These are phyloP conservation scores for Sarocladiaceae sp. DNA, from an alignment of 2,329 filamentous ascomycete species.

Conservation along the genomic window DNA sequence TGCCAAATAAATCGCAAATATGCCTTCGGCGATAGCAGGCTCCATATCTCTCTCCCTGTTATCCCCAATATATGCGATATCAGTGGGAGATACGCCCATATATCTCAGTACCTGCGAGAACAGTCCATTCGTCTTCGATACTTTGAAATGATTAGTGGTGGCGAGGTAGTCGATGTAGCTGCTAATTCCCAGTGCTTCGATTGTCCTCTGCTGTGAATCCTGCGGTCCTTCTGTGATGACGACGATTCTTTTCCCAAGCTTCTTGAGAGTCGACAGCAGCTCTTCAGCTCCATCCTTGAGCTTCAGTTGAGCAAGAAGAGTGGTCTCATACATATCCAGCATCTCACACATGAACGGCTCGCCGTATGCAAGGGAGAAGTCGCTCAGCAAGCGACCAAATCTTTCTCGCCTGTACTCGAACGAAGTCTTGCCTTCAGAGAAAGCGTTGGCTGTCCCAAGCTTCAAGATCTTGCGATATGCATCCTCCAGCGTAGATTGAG, in stretches of 20 bases:
- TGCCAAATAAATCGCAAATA: slow-evolving; percentile 23
- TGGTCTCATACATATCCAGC: slow-evolving; percentile 24
- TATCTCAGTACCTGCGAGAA: slow-evolving; percentile 22
- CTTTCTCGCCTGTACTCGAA: slow-evolving; percentile 36
- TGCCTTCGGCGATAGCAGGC: slow-evolving; percentile 22
- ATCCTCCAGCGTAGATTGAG: slow-evolving; percentile 14
- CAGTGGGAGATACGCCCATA: slow-evolving; percentile 17
- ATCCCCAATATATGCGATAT: slow-evolving; percentile 26
- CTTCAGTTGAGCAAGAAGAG: slow-evolving; percentile 22
- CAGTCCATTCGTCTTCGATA: slow-evolving; percentile 22
- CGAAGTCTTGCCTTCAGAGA: slow-evolving; percentile 39
- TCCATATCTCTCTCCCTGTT: slow-evolving; percentile 22
- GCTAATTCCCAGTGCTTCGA: slow-evolving; percentile 22
- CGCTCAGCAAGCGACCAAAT: slow-evolving; percentile 27
- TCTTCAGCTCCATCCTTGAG: slow-evolving; percentile 32
- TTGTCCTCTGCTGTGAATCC: slow-evolving; percentile 41
- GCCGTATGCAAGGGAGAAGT: neutral
- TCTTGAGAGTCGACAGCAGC: slow-evolving; percentile 29
- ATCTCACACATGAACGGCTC: slow-evolving; percentile 16
- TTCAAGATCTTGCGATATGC: slow-evolving; percentile 30
- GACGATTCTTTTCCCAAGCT: slow-evolving; percentile 31
- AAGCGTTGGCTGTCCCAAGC: slow-evolving; percentile 19
- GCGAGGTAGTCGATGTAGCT: slow-evolving; percentile 24
- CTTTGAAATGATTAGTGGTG: slow-evolving; percentile 25
- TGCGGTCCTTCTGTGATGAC: slow-evolving; percentile 43